Percentiles rank a stretch among this genome's conserved stretches.
phyloP scores from a whole-genome alignment of 257 asterid species.

The Rubia yunnanensis region DNA sequence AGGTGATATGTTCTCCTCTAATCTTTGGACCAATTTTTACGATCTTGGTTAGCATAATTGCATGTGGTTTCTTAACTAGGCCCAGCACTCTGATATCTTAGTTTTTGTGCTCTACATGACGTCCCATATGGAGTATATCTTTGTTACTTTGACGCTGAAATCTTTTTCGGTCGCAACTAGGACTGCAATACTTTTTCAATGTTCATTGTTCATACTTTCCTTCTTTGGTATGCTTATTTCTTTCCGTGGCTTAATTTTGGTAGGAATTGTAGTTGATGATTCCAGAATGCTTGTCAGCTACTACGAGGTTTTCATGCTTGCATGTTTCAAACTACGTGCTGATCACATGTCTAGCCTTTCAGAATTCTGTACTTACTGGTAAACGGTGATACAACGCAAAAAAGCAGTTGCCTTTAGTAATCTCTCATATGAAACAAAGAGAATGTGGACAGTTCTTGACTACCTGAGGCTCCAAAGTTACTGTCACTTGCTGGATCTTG shows the following conservation, averaged over 20 bases:
- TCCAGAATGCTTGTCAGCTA: constrained; percentile 86
- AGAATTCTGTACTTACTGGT: constrained; percentile 57
- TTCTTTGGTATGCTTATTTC: not conserved
- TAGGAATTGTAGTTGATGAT: constrained; percentile 86
- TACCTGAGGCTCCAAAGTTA: constrained; percentile 91
- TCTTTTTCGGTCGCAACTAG: no score
- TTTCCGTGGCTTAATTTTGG: constrained; percentile 16
- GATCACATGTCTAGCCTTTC: constrained; percentile 67
- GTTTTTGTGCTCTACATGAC: no score
- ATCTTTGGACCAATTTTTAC: not conserved
- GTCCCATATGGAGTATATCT: not conserved
- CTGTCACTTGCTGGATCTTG: constrained; percentile 91
- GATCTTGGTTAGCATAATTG: not conserved
- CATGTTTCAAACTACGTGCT: constrained; percentile 87
- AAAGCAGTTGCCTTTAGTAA: constrained; percentile 82
- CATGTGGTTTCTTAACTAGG: not conserved
- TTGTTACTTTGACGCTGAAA: not conserved
- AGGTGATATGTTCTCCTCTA: not conserved
- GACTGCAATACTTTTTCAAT: not conserved
- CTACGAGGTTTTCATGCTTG: constrained; percentile 76
- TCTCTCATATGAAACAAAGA: constrained; percentile 86
- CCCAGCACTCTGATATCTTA: not conserved
- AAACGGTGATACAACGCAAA: constrained; percentile 71
- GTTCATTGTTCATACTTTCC: not conserved
- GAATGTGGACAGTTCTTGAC: constrained; percentile 97